Evolutionary conservation across 164 flowering plant species (phyloP), one percentile per base, ranked within the genome.

Genomic region (Amborella trichopoda): DNA sequence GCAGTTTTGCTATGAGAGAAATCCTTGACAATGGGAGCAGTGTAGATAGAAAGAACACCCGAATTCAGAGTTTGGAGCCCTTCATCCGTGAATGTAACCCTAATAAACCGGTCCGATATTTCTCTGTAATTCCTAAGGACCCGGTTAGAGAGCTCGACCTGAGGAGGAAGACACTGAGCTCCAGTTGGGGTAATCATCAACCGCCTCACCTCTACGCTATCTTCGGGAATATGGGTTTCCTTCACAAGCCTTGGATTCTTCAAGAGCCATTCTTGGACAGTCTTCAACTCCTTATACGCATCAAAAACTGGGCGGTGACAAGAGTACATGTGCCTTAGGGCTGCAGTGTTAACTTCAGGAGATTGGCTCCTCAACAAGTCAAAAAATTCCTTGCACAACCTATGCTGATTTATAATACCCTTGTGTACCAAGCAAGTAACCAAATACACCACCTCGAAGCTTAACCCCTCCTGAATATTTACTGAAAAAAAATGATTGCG

Each of bases 31-130:
- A 85, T 85, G 0, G 84, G 81, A 37, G 93, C 70, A 49, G 59
- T 69, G 65, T 71, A 77, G 44, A 59, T 79, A 10, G 36, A 53
- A 14, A 88, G 73, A 51, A 61, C 81, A 51, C 48, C 58, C 3
- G 59, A 14, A 54, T 81, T 83, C 14, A 93, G 63, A 14, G 55
- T 71, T 46, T 75, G 81, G 75, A 77, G 54, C 9, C 93, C 94
- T 67, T 93, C 97, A 67, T 93, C 99, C 91, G 73, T 83, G 54
- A 93, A 93, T 9, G 94, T 79, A 16, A 88, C 97, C 56, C 96
- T 70, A 30, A 88, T 49, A 63, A 93, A 93, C 16, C 95, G 69
- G 67, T 93, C 95, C 1, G 81, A 45, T 17, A 67, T 59, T 26
- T 71, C 60, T 44, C 50, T 85, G 33, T 74, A 93, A 23, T 79